Percentiles rank a stretch among this genome's conserved stretches.
Evolutionary conservation across 495 filamentous ascomycete genomes (phyloP).

Genomic region (Hypoxylon fuscum): DNA sequence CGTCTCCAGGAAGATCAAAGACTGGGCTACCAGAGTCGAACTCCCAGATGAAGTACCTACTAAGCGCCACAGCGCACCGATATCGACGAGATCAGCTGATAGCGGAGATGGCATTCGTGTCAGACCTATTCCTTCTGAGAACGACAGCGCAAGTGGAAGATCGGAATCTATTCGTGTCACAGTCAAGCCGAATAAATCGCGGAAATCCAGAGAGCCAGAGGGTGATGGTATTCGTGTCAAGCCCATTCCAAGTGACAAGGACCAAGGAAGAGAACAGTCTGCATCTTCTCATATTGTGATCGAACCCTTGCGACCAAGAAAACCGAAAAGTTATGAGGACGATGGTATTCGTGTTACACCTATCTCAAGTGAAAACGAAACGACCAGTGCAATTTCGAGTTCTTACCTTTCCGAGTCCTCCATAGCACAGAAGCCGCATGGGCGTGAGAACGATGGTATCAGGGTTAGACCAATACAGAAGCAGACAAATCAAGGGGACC

Average conservation of each 20-base stretch:
- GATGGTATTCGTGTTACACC: slow-evolving; percentile 51
- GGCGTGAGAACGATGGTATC: slow-evolving; percentile 5
- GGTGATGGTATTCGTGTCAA: slow-evolving; percentile 49
- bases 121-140: slow-evolving; percentile 26
- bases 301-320: slow-evolving; percentile 24
- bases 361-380: slow-evolving; percentile 43
- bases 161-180: slow-evolving; percentile 24
- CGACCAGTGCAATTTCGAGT: slow-evolving; percentile 23
- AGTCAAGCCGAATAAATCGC: slow-evolving; percentile 7
- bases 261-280: slow-evolving; percentile 23
- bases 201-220: slow-evolving; percentile 34
- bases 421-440: slow-evolving; percentile 8
- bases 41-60: slow-evolving; percentile 41
- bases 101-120: slow-evolving; percentile 42
- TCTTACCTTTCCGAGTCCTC: slow-evolving; percentile 10
- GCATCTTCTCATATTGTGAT: slow-evolving; percentile 16
- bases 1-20: slow-evolving; percentile 59
- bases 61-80: slow-evolving; percentile 18
- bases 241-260: slow-evolving; percentile 37
- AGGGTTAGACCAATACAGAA: slow-evolving; percentile 51
- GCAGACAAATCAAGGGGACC: slow-evolving; percentile 34
- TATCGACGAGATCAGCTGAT: slow-evolving; percentile 31
- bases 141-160: slow-evolving; percentile 31
- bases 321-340: slow-evolving; percentile 35
- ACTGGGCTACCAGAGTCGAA: slow-evolving; percentile 60